These are phyloP conservation scores for Penicillium sp. DNA, from an alignment of 2,329 filamentous ascomycete genomes.

Conservation along the genomic window DNA sequence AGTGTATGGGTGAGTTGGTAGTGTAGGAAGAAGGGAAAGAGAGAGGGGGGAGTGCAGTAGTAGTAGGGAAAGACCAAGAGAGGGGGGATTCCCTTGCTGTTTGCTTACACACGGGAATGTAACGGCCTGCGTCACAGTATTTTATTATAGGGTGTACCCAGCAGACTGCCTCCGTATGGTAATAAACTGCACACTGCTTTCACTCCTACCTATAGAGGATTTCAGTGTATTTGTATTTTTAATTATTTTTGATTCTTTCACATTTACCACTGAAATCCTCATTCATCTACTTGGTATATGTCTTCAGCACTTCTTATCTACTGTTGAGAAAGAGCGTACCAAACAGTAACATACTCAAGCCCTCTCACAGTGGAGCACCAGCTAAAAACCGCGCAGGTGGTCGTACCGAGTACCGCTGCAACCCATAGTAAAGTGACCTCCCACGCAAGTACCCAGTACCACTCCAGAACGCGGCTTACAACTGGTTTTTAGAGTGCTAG, in stretches of 20 bases:
- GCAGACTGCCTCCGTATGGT: background rate
- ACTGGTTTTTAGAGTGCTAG: background rate
- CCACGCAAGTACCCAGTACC: constrained; percentile 13
- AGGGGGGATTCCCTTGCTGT: constrained; percentile 26
- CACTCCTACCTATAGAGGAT: no score
- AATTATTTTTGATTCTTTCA: background rate
- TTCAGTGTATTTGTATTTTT: background rate
- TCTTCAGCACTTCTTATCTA: background rate
- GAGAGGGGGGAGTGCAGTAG: constrained; percentile 35
- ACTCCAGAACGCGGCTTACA: constrained; percentile 4
- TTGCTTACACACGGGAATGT: constrained; percentile 27
- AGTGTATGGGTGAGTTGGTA: constrained; percentile 33
- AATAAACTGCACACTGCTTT: background rate
- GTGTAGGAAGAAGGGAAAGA: constrained; percentile 33
- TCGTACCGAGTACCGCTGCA: constrained; percentile 17
- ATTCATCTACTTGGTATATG: background rate
- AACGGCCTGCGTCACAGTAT: constrained; percentile 7
- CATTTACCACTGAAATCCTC: background rate
- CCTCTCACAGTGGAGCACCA: constrained; percentile 16
- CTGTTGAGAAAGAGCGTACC: background rate
- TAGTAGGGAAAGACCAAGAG: constrained; percentile 31
- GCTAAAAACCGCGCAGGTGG: constrained; percentile 19
- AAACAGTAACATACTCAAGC: constrained; percentile 14
- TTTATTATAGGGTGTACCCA: background rate
- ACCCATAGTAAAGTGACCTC: constrained; percentile 13